Conservation (phyloP, 2,329 filamentous ascomycete species). For the Fusarium chlamydosporum region DNA sequence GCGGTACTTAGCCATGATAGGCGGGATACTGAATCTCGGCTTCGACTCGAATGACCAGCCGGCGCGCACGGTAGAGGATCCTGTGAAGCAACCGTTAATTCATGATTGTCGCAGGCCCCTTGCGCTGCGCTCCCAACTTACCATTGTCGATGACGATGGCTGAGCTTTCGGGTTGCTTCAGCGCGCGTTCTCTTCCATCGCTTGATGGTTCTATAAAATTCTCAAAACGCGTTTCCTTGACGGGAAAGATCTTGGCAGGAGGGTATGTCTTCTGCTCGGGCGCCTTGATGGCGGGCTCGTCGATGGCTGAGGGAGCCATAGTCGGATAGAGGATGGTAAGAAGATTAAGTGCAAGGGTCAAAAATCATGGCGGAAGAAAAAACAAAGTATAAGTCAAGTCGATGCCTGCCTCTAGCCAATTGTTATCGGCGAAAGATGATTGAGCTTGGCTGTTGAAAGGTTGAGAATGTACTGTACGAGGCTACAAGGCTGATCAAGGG, state of each 20-base stretch:
- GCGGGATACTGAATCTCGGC: conserved; percentile 85
- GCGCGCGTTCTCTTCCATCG: conserved; percentile 80
- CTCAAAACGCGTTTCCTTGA: conserved; percentile 74
- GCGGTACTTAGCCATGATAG: conserved; percentile 94
- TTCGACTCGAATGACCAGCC: conserved; percentile 93
- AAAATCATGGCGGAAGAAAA: conserved; percentile 39
- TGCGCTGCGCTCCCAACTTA: conserved; percentile 57
- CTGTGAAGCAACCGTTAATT: conserved; percentile 62
- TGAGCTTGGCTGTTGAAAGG: conserved; percentile 44
- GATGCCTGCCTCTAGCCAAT: conserved; percentile 46
- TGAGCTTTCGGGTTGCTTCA: conserved; percentile 69
- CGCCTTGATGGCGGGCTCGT: conserved; percentile 57
- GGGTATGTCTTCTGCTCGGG: conserved; percentile 62
- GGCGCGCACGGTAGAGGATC: conserved; percentile 88
- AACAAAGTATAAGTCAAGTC: conserved; percentile 16
- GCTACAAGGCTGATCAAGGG: conserved; percentile 56
- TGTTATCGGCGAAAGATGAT: conserved; percentile 40
- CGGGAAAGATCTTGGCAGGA: conserved; percentile 70
- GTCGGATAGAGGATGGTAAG: conserved; percentile 27
- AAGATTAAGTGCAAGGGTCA: conserved; percentile 22
- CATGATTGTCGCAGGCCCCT: conserved; percentile 24
- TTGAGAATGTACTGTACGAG: conserved; percentile 52
- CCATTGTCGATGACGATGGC: conserved; percentile 99
- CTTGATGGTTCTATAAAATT: conserved; percentile 66
- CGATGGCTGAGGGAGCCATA: conserved; percentile 70